These are phyloP conservation scores for Tolypocladium pustulatum DNA, from an alignment of 2,329 filamentous ascomycete genomes.

Conservation along the genomic window DNA sequence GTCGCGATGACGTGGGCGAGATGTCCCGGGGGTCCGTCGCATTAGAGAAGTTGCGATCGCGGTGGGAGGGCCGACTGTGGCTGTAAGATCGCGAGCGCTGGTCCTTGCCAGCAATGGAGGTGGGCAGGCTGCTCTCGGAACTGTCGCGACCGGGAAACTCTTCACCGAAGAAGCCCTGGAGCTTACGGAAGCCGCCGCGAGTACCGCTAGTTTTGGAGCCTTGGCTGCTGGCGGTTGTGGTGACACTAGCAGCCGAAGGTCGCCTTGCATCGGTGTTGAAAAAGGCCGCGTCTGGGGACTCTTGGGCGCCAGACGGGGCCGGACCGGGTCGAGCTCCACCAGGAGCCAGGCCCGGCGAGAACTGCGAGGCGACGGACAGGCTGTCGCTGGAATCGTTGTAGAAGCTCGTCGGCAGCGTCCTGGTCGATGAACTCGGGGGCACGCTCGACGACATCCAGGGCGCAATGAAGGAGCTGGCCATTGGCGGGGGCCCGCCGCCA, in stretches of 20 bases:
- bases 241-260: constrained; percentile 76
- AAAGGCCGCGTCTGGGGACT: constrained; percentile 50
- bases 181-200: constrained; percentile 65
- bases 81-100: constrained; percentile 54
- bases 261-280: constrained; percentile 60
- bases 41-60: constrained; percentile 75
- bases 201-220: constrained; percentile 66
- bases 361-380: constrained; percentile 48
- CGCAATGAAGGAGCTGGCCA: constrained; percentile 37
- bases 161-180: constrained; percentile 88
- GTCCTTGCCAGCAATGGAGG: constrained; percentile 40
- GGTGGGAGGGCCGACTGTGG: constrained; percentile 43
- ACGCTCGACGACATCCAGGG: constrained; percentile 46
- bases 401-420: constrained; percentile 46
- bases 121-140: constrained; percentile 58
- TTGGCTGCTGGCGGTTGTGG: constrained; percentile 70
- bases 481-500: too few species aligned
- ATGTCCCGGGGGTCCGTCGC: constrained; percentile 61
- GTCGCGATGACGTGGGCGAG: constrained; percentile 67
- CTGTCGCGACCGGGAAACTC: constrained; percentile 68
- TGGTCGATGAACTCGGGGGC: constrained; percentile 21
- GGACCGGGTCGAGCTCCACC: constrained; percentile 16
- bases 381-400: constrained; percentile 69
- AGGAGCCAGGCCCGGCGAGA: constrained; percentile 60
- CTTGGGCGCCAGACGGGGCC: constrained; percentile 31